Evolutionary conservation across 371 early-diverging fungal genomes (phyloP).

Genomic region (Coemansia sp.): DNA sequence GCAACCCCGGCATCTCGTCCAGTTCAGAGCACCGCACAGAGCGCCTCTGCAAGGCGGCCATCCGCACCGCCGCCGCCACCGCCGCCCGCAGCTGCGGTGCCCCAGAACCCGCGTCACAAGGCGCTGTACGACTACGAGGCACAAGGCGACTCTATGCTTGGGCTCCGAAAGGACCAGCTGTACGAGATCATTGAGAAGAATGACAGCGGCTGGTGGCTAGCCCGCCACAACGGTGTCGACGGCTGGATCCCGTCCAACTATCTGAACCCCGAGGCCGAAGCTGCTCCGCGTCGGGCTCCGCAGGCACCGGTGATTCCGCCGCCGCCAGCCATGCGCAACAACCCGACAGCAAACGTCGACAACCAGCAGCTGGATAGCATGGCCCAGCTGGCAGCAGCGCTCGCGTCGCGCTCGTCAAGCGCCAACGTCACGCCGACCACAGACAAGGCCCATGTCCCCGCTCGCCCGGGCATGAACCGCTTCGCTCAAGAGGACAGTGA

Average conservation of each 20-base stretch:
- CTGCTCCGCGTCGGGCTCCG: conserved; percentile 16
- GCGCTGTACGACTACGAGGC: conserved; percentile 73
- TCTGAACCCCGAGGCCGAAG: conserved; percentile 55
- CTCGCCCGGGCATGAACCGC: conserved; percentile 43
- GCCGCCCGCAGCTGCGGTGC: conserved; percentile 57
- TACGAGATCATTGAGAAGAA: conserved; percentile 78
- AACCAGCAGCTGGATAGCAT: conserved; percentile 35
- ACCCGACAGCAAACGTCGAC: conserved; percentile 9
- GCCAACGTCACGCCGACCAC: conserved; percentile 14
- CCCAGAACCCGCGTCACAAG: conserved; percentile 64
- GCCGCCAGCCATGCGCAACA: conserved; percentile 23
- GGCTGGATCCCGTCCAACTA: conserved; percentile 89
- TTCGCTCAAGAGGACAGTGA: conserved; percentile 48
- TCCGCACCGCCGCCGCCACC: conserved; percentile 55
- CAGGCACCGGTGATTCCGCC: conserved; percentile 28
- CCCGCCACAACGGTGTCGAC: conserved; percentile 67
- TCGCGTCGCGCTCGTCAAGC: conserved; percentile 46
- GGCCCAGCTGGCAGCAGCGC: conserved; percentile 50
- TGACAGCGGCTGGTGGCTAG: conserved; percentile 87
- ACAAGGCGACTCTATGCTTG: conserved; percentile 65
- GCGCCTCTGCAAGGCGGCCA: conserved; percentile 16
- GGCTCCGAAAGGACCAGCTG: conserved; percentile 66
- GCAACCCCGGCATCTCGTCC: background rate
- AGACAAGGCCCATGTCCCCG: conserved; percentile 17
- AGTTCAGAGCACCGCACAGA: conserved; percentile 13